These are phyloP conservation scores for Pythium dissotocum DNA, from an alignment of 352 stramenopile species.

Conservation along the genomic window DNA sequence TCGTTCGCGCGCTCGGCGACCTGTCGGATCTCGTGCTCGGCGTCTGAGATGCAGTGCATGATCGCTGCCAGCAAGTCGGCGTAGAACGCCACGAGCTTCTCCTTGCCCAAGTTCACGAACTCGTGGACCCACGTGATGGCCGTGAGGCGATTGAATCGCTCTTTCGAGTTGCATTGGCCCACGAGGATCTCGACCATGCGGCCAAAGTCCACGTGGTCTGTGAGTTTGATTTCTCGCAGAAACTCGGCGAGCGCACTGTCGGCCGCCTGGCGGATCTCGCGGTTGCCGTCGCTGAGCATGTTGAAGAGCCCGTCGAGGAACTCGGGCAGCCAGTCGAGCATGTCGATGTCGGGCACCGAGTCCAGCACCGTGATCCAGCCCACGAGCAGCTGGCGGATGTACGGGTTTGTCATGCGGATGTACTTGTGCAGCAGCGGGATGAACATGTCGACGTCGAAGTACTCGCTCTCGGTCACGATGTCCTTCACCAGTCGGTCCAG, in stretches of 20 bases:
- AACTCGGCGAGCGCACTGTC: conserved; percentile 95
- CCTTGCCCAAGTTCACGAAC: conserved; percentile 95
- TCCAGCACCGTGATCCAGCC: conserved; percentile 99
- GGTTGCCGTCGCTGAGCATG: conserved; percentile 99
- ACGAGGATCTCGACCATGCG: conserved; percentile 98
- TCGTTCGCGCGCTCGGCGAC: conserved; percentile 97
- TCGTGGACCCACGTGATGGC: conserved; percentile 98
- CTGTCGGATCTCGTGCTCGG: conserved; percentile 95
- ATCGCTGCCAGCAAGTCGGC: conserved; percentile 95
- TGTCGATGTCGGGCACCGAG: conserved; percentile 98
- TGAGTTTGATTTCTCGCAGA: conserved; percentile 95
- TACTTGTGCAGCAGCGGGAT: conserved; percentile 99
- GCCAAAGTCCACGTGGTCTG: conserved; percentile 96
- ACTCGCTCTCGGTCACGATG: conserved; percentile 98
- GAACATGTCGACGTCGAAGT: conserved; percentile 99
- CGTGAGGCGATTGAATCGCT: conserved; percentile 96
- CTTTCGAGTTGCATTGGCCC: conserved; percentile 96
- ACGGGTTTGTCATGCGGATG: conserved; percentile 98
- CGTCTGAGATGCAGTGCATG: conserved; percentile 97
- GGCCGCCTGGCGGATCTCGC: conserved; percentile 96
- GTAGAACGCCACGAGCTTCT: conserved; percentile 96
- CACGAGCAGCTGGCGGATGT: conserved; percentile 98
- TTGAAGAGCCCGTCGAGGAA: conserved; percentile 99
- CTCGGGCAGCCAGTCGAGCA: conserved; percentile 97
- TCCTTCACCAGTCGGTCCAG: conserved; percentile 96